Evolutionary conservation across 805 yeast genomes (phyloP), one percentile per base, ranked within the genome.

Genomic region (Candida orba): DNA sequence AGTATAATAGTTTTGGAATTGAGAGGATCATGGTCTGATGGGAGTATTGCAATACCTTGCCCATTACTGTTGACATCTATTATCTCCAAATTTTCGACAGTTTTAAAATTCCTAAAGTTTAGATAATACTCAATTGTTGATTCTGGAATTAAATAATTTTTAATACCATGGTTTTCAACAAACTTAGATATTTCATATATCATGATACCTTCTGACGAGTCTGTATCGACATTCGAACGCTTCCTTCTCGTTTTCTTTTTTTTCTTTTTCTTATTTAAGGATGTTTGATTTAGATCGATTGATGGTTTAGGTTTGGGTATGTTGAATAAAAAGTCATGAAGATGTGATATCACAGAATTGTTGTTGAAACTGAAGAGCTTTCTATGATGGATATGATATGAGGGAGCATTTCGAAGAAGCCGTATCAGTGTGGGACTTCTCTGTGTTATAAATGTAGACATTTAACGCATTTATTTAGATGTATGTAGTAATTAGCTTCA

Each of bases 41-140:
- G 67, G 39, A 84, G 71, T 3, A 87, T 43, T 0, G 84, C 95
- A 24, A 91, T 53, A 1, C 97, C 96, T 45, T 86, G 90, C 34
- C 98, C 97, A 45, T 78, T 84, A 5, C 95, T 81, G 12, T 44
- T 41, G 27, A 49, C 40, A 25, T 45, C 70, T 29, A 73, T 51
- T 39, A 91, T 72, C 48, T 73, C 62, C 15, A 86, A 84, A 42
- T 77, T 65, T 3, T 79, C 81, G 2, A 47, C 35, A 1, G 36
- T 37, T 18, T 38, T 37, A 22, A 37, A 39, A 27, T 45, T 47
- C 2, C 22, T 20, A 8, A 39, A 39, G 20, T 37, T 20, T 8
- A 20, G n/a, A 18, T 47, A 47, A 15, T 42, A 34, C 12, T 36
- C 37, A 8, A 47, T 47, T 2, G 41, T 20, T 10, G 34, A 20